A percentile compares a stretch with the other conserved stretches of the same genome.
phyloP scores from a whole-genome alignment of 108 stramenopile genomes.

The Nitzschia sp. region DNA sequence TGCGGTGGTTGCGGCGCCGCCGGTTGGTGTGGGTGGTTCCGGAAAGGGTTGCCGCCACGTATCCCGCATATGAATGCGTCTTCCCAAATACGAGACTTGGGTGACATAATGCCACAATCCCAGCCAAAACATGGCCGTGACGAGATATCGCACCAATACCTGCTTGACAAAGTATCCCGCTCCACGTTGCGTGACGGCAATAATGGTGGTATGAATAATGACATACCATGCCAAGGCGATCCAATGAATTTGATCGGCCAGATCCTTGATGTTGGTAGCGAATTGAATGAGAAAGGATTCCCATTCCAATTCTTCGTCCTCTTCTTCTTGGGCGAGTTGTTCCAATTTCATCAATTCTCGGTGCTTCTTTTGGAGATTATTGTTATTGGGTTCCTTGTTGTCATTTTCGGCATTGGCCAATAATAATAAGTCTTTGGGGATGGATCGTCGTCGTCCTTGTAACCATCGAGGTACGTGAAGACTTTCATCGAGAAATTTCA shows the following conservation, averaged over 20 bases:
- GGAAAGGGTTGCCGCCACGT: constrained; percentile 19
- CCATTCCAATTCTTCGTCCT: constrained; percentile 5
- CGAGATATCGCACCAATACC: background rate
- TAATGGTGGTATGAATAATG: background rate
- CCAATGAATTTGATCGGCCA: background rate
- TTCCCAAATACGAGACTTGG: constrained; percentile 1
- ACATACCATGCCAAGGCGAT: background rate
- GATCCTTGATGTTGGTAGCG: background rate
- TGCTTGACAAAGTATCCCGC: background rate
- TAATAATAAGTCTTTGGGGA: too few species aligned
- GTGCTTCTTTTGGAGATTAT: background rate
- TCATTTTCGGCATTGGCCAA: background rate
- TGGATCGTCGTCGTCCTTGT: background rate
- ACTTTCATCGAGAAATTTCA: constrained; percentile 6
- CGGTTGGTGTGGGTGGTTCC: background rate
- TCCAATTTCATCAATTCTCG: too few species aligned
- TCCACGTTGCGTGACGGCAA: background rate
- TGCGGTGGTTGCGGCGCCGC: background rate
- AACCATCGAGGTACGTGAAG: constrained; percentile 4
- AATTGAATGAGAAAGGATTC: constrained; percentile 2
- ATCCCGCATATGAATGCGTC: constrained; percentile 5
- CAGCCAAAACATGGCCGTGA: background rate
- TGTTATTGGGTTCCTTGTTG: background rate
- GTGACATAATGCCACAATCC: constrained; percentile 2
- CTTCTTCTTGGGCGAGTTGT: background rate